Conservation (phyloP, 75 land plant species). For the Larix kaempferi region DNA sequence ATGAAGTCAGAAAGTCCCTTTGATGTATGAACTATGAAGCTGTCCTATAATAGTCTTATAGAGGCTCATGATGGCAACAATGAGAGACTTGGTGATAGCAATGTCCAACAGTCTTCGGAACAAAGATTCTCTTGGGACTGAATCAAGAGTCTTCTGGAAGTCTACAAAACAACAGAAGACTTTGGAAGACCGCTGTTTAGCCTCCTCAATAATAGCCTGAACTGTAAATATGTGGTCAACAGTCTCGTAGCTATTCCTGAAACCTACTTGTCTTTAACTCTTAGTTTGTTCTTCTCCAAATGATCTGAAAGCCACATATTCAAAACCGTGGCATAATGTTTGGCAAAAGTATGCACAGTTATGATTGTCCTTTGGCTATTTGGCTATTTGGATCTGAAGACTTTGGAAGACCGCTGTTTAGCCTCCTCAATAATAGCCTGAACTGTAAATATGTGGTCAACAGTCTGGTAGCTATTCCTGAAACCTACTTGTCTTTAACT, state of each 20-base stretch:
- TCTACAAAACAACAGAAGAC: slow-evolving; percentile 7
- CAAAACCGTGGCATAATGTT: not conserved
- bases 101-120: not conserved
- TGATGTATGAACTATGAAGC: not conserved
- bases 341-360: not conserved
- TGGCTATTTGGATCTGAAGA: too few relatives aligned
- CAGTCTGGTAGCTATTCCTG: not conserved
- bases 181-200: not conserved
- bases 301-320: not conserved
- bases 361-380: not conserved
- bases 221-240: not conserved
- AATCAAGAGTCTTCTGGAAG: slow-evolving; percentile 1
- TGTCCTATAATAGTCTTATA: not conserved
- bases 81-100: not conserved
- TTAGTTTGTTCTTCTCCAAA: not conserved
- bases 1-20: not conserved
- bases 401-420: not conserved
- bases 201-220: not conserved
- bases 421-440: not conserved
- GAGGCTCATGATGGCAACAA: not conserved
- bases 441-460: not conserved
- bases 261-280: not conserved
- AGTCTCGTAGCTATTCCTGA: not conserved
- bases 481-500: not conserved
- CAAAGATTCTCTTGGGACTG: not conserved